These are phyloP conservation scores for Dipodascus geniculatus DNA, from an alignment of 805 yeast species.

Conservation along the genomic window DNA sequence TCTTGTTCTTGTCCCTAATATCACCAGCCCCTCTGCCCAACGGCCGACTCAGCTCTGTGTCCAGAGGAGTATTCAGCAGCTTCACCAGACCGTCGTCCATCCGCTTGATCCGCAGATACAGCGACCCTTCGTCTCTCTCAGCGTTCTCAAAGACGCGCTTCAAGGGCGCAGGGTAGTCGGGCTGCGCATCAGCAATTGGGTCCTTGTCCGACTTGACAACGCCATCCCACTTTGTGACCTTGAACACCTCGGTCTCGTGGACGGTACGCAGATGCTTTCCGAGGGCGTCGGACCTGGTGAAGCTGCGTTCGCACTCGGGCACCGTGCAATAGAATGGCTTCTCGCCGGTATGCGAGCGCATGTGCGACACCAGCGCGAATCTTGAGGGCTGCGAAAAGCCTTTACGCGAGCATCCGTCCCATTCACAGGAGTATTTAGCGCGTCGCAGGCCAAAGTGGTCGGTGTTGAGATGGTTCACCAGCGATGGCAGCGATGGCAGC, in stretches of 20 bases:
- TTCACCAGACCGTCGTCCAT: background rate
- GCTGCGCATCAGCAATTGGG: conserved; percentile 4
- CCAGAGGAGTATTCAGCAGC: background rate
- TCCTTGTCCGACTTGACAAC: background rate
- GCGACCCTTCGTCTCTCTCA: conserved; percentile 7
- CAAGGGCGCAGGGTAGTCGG: background rate
- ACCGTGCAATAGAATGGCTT: conserved; percentile 52
- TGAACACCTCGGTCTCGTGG: conserved; percentile 32
- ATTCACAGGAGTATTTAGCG: conserved; percentile 40
- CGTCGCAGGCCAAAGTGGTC: conserved; percentile 28
- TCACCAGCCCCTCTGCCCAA: background rate
- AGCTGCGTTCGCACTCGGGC: conserved; percentile 53
- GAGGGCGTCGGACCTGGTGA: conserved; percentile 49
- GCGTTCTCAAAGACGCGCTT: conserved; percentile 9
- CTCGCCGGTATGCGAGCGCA: conserved; percentile 56
- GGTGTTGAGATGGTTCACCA: conserved; percentile 31
- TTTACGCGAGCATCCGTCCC: conserved; percentile 46
- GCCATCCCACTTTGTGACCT: background rate
- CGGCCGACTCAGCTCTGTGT: background rate
- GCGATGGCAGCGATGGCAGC: conserved; percentile 26
- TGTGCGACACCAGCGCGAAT: conserved; percentile 49
- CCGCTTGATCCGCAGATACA: conserved; percentile 6
- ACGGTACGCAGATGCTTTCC: conserved; percentile 51
- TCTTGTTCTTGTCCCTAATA: background rate
- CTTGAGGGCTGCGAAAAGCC: conserved; percentile 43